Evolutionary conservation across 495 filamentous ascomycete species (phyloP).

Genomic region (Aspergillus olivimuriae): DNA sequence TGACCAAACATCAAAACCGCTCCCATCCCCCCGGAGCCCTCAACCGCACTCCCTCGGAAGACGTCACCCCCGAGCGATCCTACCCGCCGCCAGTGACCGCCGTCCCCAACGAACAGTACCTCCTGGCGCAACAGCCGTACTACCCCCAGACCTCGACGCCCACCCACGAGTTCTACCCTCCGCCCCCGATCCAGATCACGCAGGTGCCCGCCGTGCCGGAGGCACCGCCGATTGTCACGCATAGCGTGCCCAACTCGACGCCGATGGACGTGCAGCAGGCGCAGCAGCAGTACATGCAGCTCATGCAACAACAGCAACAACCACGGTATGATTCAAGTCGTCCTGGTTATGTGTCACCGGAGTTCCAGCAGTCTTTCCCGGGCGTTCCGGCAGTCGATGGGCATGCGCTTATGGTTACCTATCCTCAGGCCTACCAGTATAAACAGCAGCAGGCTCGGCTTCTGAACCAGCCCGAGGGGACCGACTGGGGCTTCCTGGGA

Average conservation of each 20-base stretch:
- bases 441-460: slow-evolving; percentile 34
- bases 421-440: slow-evolving; percentile 33
- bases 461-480: slow-evolving; percentile 39
- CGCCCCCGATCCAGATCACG: slow-evolving; percentile 28
- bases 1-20: slow-evolving; percentile 74
- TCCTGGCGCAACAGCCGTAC: slow-evolving; percentile 35
- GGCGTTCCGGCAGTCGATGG: slow-evolving; percentile 25
- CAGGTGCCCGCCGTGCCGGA: slow-evolving; percentile 26
- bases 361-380: slow-evolving; percentile 29
- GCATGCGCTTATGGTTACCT: slow-evolving; percentile 34
- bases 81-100: slow-evolving; percentile 20
- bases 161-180: slow-evolving; percentile 35
- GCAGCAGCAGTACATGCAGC: slow-evolving; percentile 34
- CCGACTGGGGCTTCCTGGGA: slow-evolving; percentile 42
- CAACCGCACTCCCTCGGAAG: slow-evolving; percentile 37
- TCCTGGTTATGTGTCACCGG: slow-evolving; percentile 30
- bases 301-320: slow-evolving; percentile 34
- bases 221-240: slow-evolving; percentile 24
- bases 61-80: slow-evolving; percentile 35
- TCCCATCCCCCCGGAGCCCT: slow-evolving; percentile 58
- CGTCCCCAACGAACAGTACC: slow-evolving; percentile 31
- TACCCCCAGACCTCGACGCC: slow-evolving; percentile 32
- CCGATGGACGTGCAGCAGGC: slow-evolving; percentile 29
- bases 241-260: slow-evolving; percentile 26
- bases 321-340: slow-evolving; percentile 34